Base-by-base conservation (phyloP, 768 basidiomycete genomes). In the Phanerochaete sordida region DNA sequence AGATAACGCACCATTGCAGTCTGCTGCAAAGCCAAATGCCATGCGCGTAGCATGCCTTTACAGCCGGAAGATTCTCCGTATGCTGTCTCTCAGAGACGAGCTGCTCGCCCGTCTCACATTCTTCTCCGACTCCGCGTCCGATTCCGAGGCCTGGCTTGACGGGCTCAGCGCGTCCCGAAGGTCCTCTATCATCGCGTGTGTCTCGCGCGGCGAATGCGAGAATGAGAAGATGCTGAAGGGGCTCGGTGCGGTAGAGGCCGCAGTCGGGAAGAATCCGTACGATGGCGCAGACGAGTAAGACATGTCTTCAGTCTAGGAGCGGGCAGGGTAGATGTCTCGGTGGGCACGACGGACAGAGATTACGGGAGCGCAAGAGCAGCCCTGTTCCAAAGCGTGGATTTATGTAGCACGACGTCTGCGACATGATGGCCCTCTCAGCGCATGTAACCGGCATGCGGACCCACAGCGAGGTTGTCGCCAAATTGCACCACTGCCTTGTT, bases 191-290 rank as follows among this genome's bases (percentile, higher is more conserved):
- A 65, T 44, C 16, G 56, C 55, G 54, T 64, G 64, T 27, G 58
- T 65, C 58, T 68, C 67, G 27, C 67, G 67, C 1, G 67, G 67
- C 9, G 65, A 63, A 15, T 66, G 65, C 27, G 64, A 55, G 39
- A 60, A 39, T 21, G 63, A n/a, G 65, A 64, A 68, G 23, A 66
- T 45, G 57, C 35, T 58, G 59, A 66, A 66, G 15, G 65, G 63
- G 37, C 62, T 45, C 35, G 61, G 63, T 7, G 63, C 30, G 27
- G 50, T 51, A 5, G 67, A 27, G 7, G 63, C 57, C 1, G 67
- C 31, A 37, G 62, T 31, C 43, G 65, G 61, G 55, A 65, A 67
- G 61, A 62, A 39, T 30, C 58, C 24, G 43, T 33, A 60, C 16
- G 59, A n/a, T 23, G 60, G 56, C 47, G 59, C 30, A 43, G 50